phyloP scores from a whole-genome alignment of 2,329 filamentous ascomycete species.

The Aschersonia sp. region DNA sequence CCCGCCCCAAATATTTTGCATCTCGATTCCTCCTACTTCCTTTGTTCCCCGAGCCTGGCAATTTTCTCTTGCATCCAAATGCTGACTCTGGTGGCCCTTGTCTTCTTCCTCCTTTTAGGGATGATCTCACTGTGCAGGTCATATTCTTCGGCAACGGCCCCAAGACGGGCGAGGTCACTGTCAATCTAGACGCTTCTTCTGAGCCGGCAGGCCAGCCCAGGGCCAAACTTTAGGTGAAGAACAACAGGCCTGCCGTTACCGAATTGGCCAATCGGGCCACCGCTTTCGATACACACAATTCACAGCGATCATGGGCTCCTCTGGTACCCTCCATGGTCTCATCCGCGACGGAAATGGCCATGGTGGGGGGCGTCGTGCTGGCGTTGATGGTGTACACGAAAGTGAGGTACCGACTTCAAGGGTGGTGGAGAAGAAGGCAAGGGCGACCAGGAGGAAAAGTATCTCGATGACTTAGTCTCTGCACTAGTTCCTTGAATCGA shows the following conservation, averaged over 20 bases:
- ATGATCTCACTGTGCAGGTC: slow-evolving; percentile 93
- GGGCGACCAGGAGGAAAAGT: background rate
- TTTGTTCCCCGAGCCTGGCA: too few relatives aligned
- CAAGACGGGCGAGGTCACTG: slow-evolving; percentile 60
- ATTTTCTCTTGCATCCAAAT: too few relatives aligned
- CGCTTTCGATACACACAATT: too few relatives aligned
- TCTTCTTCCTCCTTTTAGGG: slow-evolving; percentile 32
- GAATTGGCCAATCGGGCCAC: background rate
- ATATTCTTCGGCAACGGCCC: slow-evolving; percentile 89
- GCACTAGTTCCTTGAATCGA: too few relatives aligned
- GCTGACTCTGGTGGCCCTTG: background rate
- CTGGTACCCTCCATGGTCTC: background rate
- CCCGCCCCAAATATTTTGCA: background rate
- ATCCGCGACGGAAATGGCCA: slow-evolving; percentile 12
- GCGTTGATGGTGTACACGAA: background rate
- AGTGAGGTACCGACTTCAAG: background rate
- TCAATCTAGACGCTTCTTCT: slow-evolving; percentile 80
- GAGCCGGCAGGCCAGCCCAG: slow-evolving; percentile 16
- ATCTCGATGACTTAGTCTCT: too few relatives aligned
- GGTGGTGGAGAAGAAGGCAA: background rate
- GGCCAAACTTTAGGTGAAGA: slow-evolving; percentile 21
- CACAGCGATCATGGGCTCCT: too few relatives aligned
- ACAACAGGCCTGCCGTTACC: background rate
- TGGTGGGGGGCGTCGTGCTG: slow-evolving; percentile 10
- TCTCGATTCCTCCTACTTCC: too few relatives aligned